phyloP scores from a whole-genome alignment of 768 basidiomycete species.

The Filobasidium floriforme region DNA sequence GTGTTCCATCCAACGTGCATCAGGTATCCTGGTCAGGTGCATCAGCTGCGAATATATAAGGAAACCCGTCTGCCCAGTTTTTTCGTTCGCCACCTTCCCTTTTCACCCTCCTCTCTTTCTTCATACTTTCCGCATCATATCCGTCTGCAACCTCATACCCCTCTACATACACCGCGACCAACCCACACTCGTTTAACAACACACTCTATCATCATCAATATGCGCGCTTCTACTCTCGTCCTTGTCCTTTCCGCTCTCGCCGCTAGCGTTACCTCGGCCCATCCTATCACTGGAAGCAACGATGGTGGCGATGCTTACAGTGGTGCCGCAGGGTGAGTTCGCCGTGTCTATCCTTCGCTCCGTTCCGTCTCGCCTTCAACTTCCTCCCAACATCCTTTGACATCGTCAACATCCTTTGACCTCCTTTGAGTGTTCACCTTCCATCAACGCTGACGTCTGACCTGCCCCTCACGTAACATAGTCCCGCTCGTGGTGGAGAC shows the following conservation, averaged over 20 bases:
- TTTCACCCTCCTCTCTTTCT: neutral
- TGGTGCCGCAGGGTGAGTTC: neutral
- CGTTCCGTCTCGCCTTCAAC: neutral
- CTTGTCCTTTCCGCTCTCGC: conserved; percentile 6
- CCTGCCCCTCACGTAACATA: neutral
- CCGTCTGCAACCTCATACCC: neutral
- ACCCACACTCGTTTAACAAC: neutral
- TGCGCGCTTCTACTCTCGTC: conserved; percentile 3
- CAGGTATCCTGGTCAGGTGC: neutral
- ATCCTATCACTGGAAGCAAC: neutral
- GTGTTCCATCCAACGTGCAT: neutral
- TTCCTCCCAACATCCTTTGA: neutral
- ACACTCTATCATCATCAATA: neutral
- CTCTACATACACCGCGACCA: neutral
- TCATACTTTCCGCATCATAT: neutral
- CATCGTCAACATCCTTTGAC: neutral
- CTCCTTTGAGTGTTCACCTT: neutral
- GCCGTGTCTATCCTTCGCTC: neutral
- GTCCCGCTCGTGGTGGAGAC: neutral
- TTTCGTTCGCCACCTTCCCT: neutral
- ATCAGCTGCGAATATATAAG: neutral
- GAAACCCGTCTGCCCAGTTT: neutral
- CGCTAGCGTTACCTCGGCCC: neutral
- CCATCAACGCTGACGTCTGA: neutral
- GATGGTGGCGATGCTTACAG: conserved; percentile 2